Evolutionary conservation across 495 filamentous ascomycete species (phyloP), one percentile per base, ranked within the genome.

Genomic region (Astrothelium subdiscretum): DNA sequence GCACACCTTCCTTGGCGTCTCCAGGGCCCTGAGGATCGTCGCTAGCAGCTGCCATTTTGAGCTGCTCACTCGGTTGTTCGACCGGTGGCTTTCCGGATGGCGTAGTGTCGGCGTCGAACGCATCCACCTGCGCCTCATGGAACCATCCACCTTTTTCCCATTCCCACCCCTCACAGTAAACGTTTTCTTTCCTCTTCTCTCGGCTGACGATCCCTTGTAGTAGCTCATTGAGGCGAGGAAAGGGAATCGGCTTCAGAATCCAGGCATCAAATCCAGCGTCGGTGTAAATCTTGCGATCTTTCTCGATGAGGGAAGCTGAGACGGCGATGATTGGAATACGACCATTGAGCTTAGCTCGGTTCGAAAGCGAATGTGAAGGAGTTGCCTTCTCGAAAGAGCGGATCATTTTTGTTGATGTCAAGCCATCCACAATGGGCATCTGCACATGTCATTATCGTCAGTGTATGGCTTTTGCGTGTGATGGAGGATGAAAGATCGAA

Each of bases 371-470:
- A 2, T 75, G 70, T 2, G 65, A 31, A 10, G 68, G 59, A 51
- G 70, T 64, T 0, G 70, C 65, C 40, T 75, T 76, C 57, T 96
- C 92, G 62, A 82, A 82, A 2, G 83, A 79, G 22, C 92, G 84
- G 62, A 97, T 95, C 79, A 87, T 84, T 70, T 87, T 85, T 1
- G 91, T 90, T 5, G 90, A 86, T n/a, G 79, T 81, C 32, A 91
- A 81, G 40, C 92, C 92, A 67, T 96, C 91, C 57, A 92, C 87
- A 58, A 97, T 95, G 13, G 92, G 92, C 92, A 97, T 97, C 87
- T 92, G 65, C 11, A 1, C 40, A 20, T 29, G n/a, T n/a, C n/a
- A 52, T 67, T 58, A 72, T 43, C 52, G 71, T 64, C 54, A 22
- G 32, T 2, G 20, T 59, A 35, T 65, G 3, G 15, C n/a, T n/a